Evolutionary conservation across 495 filamentous ascomycete genomes (phyloP).

Genomic region (Trichoderma gamsii): DNA sequence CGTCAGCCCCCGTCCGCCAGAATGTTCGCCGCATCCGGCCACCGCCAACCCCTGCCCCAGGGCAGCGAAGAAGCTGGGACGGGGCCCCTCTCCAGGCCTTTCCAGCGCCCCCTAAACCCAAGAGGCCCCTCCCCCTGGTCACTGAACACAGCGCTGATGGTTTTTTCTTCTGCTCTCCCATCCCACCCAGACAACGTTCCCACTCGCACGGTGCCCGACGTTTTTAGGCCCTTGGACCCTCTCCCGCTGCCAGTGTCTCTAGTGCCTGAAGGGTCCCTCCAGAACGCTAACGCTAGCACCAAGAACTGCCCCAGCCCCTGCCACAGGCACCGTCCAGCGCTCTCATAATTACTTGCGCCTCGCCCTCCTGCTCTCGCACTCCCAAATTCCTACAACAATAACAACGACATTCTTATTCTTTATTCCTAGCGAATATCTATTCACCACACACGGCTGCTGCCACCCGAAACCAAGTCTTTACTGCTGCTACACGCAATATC

Average conservation of each 20-base stretch:
- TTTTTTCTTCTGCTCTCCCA: background rate
- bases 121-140: background rate
- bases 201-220: background rate
- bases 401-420: background rate
- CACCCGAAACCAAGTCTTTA: background rate
- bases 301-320: background rate
- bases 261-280: conserved; percentile 12
- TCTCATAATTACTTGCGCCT: background rate
- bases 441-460: background rate
- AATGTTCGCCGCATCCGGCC: background rate
- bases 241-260: conserved; percentile 11
- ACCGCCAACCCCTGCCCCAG: background rate
- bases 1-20: background rate
- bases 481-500: background rate
- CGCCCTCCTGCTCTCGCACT: conserved; percentile 7
- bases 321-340: conserved; percentile 6
- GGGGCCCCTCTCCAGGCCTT: background rate
- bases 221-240: background rate
- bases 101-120: background rate
- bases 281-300: background rate
- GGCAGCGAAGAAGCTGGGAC: conserved; percentile 5
- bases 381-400: conserved; percentile 10
- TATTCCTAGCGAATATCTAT: background rate
- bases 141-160: background rate
- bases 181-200: background rate